These are phyloP conservation scores for Ceraceosorus bombacis DNA, from an alignment of 1,284 basidiomycete species.

Conservation along the genomic window DNA sequence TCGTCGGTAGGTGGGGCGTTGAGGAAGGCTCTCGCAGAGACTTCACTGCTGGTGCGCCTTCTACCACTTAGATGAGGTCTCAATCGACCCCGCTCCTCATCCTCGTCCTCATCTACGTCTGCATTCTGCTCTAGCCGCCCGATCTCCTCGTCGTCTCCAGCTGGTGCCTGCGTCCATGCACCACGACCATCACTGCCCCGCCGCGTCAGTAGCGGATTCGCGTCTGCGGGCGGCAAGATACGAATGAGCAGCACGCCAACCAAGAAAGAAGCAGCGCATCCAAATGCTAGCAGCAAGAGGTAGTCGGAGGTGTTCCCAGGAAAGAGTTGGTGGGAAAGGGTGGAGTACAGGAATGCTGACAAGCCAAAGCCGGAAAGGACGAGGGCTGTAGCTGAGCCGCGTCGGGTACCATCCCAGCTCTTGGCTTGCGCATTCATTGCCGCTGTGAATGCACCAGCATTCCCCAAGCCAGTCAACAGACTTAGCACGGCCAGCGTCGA, in stretches of 20 bases:
- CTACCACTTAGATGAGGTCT: conserved; percentile 6
- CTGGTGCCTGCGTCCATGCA: background rate
- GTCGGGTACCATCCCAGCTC: conserved; percentile 37
- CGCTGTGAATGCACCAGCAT: conserved; percentile 43
- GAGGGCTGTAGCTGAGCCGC: conserved; percentile 64
- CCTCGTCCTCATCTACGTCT: background rate
- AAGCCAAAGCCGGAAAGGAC: conserved; percentile 76
- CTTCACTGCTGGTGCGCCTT: conserved; percentile 29
- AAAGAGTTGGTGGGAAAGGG: conserved; percentile 60
- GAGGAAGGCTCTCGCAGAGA: conserved; percentile 26
- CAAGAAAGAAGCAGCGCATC: conserved; percentile 63
- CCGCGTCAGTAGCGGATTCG: conserved; percentile 1
- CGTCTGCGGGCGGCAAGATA: conserved; percentile 54
- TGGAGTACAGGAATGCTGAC: conserved; percentile 71
- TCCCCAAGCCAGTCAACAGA: conserved; percentile 33
- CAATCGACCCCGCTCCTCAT: background rate
- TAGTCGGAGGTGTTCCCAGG: conserved; percentile 66
- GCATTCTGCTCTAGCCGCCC: background rate
- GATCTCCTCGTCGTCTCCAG: background rate
- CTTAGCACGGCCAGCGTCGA: conserved; percentile 29
- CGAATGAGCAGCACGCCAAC: conserved; percentile 61
- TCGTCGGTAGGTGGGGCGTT: conserved; percentile 7
- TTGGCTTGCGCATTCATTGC: conserved; percentile 48
- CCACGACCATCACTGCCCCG: background rate
- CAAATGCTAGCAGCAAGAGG: conserved; percentile 62